A percentile compares a stretch with the other conserved stretches of the same genome.
Evolutionary conservation across 2,329 filamentous ascomycete genomes (phyloP).

Genomic region (Ophioceras dolichostomum): DNA sequence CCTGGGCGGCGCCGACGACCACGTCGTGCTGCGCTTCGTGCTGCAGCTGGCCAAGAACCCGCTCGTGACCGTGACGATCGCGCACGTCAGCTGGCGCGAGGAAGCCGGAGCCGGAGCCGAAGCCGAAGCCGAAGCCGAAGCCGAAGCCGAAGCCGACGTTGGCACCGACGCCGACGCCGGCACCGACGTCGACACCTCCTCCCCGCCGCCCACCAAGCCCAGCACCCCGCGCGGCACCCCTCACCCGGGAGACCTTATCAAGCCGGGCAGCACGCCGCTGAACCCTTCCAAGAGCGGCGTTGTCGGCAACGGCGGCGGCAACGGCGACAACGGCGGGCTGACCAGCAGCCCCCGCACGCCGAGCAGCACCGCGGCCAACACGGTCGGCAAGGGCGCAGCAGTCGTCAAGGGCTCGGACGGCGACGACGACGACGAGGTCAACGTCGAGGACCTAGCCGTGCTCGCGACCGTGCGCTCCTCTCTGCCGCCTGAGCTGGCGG

Average conservation of each 20-base stretch:
- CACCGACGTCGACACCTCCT: not conserved
- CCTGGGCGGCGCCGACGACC: slow-evolving; percentile 74
- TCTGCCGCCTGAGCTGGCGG: slow-evolving; percentile 18
- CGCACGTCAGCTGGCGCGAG: slow-evolving; percentile 35
- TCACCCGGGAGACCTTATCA: slow-evolving; percentile 8
- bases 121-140: not conserved
- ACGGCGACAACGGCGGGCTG: too few species aligned
- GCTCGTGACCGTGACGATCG: slow-evolving; percentile 65
- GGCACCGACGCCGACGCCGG: not conserved
- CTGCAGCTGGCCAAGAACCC: slow-evolving; percentile 74
- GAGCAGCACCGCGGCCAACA: slow-evolving; percentile 2
- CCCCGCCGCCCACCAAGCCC: slow-evolving; percentile 12
- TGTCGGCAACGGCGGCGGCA: too few species aligned
- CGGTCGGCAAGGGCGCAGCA: slow-evolving; percentile 7
- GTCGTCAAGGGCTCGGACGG: slow-evolving; percentile 5
- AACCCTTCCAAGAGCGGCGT: too few species aligned
- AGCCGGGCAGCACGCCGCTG: not conserved
- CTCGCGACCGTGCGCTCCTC: slow-evolving; percentile 20
- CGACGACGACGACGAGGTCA: slow-evolving; percentile 20
- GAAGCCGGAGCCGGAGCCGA: not conserved
- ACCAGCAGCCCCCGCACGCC: not conserved
- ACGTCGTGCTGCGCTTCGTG: slow-evolving; percentile 65
- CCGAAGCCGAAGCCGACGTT: not conserved
- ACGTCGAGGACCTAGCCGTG: slow-evolving; percentile 20
- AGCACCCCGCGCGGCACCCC: too few species aligned